A percentile compares a stretch with the other conserved stretches of the same genome.
These are phyloP conservation scores for Porogramme epimiltina DNA, from an alignment of 1,284 basidiomycete species.

Conservation along the genomic window DNA sequence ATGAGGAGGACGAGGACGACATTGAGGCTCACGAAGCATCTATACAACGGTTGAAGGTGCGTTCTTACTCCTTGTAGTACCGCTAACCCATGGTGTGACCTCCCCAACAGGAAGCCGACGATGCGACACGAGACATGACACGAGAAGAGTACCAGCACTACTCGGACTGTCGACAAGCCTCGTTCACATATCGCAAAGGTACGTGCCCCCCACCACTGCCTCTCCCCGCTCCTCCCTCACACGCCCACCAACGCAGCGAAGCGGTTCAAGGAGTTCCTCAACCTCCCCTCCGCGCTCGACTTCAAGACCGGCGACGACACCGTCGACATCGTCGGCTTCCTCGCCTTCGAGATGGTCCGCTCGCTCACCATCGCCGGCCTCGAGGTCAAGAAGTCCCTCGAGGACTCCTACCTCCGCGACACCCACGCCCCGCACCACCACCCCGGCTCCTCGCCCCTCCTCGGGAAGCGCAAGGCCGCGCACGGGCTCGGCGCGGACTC, in stretches of 20 bases:
- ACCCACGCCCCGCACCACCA: conserved; percentile 57
- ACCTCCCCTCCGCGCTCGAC: conserved; percentile 88
- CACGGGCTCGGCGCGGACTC: conserved; percentile 42
- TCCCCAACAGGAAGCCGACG: conserved; percentile 80
- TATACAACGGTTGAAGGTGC: conserved; percentile 80
- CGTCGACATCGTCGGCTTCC: conserved; percentile 94
- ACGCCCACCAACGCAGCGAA: conserved; percentile 59
- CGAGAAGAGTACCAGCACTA: conserved; percentile 97
- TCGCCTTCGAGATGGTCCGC: conserved; percentile 96
- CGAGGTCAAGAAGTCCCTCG: conserved; percentile 77
- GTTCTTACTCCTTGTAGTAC: conserved; percentile 3
- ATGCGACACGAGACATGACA: conserved; percentile 95
- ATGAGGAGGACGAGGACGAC: conserved; percentile 96
- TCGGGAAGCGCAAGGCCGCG: conserved; percentile 69
- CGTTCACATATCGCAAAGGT: conserved; percentile 91
- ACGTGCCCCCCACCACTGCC: background rate
- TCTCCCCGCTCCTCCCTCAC: background rate
- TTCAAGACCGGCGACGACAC: conserved; percentile 94
- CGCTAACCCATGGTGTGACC: background rate
- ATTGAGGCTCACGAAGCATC: conserved; percentile 96
- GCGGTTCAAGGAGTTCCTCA: conserved; percentile 94
- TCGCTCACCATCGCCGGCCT: conserved; percentile 87
- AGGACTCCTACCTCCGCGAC: conserved; percentile 70
- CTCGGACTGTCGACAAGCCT: conserved; percentile 95
- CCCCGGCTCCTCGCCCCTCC: conserved; percentile 50